These are phyloP conservation scores for Mortierella sp. DNA, from an alignment of 371 early-diverging fungal genomes.

Conservation along the genomic window DNA sequence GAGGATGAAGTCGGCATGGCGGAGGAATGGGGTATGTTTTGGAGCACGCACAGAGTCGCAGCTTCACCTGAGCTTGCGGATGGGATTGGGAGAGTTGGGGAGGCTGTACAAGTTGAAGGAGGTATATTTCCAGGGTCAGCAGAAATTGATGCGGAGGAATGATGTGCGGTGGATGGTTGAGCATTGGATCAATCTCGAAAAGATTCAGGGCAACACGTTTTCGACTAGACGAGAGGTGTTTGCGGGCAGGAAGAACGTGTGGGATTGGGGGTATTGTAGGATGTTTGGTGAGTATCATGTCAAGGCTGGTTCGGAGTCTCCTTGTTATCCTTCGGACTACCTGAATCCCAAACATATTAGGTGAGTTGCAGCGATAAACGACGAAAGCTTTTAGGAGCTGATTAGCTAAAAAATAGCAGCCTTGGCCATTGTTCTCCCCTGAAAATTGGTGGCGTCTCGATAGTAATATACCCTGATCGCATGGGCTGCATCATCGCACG, in stretches of 20 bases:
- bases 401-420: too few relatives aligned
- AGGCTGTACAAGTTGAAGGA: not conserved
- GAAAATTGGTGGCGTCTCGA: slow-evolving; percentile 10
- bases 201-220: not conserved
- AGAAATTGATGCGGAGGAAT: not conserved
- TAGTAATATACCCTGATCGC: not conserved
- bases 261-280: not conserved
- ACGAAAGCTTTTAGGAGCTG: not conserved
- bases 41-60: not conserved
- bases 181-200: not conserved
- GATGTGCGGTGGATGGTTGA: not conserved
- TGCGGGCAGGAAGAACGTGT: not conserved
- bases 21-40: not conserved
- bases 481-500: slow-evolving; percentile 12
- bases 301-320: not conserved
- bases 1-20: not conserved
- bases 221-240: not conserved
- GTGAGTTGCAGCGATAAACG: not conserved
- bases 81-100: not conserved
- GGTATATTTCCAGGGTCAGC: not conserved
- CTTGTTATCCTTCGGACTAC: not conserved
- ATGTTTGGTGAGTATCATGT: not conserved
- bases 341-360: not conserved
- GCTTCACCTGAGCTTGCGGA: not conserved
- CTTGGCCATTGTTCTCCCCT: too few relatives aligned